Evolutionary conservation across 2,329 filamentous ascomycete genomes (phyloP).

Genomic region (Tolypocladium paradoxum): DNA sequence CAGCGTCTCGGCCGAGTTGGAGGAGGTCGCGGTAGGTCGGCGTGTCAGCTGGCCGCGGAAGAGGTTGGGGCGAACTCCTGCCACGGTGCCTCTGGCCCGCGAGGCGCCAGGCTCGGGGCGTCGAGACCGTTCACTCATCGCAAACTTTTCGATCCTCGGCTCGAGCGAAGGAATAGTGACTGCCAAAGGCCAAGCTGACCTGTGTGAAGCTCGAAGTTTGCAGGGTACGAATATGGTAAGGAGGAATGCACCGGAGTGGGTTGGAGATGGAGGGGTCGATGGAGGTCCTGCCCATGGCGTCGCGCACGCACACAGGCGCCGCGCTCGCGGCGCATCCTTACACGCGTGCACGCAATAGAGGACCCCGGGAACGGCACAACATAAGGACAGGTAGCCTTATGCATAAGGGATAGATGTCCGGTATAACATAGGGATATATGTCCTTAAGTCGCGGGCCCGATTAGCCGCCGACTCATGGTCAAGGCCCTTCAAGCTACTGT

Average conservation of each 20-base stretch:
- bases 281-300: too few relatives aligned
- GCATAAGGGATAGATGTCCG: too few relatives aligned
- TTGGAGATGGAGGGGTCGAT: background rate
- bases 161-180: background rate
- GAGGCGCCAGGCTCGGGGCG: background rate
- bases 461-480: too few relatives aligned
- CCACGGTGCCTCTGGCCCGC: constrained; percentile 4
- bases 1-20: constrained; percentile 32
- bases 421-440: too few relatives aligned
- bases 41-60: constrained; percentile 50
- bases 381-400: too few relatives aligned
- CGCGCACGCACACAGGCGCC: too few relatives aligned
- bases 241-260: background rate
- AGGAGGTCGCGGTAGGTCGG: constrained; percentile 36
- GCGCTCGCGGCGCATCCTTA: too few relatives aligned
- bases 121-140: constrained; percentile 2
- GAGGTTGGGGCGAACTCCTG: constrained; percentile 29
- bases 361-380: too few relatives aligned
- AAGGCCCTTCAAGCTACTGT: too few relatives aligned
- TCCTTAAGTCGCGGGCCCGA: too few relatives aligned
- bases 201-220: background rate
- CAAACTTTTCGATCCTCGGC: background rate
- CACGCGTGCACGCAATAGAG: too few relatives aligned
- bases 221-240: background rate
- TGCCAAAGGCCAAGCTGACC: background rate